Percentiles rank a stretch among this genome's conserved stretches.
These are phyloP conservation scores for Microdochium trichocladiopsis DNA, from an alignment of 2,329 filamentous ascomycete species.

Conservation along the genomic window DNA sequence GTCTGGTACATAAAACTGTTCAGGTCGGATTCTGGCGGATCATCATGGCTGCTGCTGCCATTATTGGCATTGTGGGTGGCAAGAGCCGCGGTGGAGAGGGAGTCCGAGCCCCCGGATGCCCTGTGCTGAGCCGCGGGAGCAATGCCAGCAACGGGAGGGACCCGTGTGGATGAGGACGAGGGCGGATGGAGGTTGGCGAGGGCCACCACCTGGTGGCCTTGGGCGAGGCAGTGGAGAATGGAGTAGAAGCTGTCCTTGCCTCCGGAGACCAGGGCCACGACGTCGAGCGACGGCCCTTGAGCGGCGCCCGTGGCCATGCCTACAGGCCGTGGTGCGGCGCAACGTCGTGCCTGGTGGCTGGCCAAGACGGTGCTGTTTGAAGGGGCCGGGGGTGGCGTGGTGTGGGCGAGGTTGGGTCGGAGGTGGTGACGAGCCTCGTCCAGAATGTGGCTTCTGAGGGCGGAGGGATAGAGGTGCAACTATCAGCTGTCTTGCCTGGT, in stretches of 20 bases:
- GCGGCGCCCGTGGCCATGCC: constrained; percentile 23
- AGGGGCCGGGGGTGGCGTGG: background rate
- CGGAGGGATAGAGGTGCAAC: too few relatives aligned
- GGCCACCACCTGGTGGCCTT: constrained; percentile 80
- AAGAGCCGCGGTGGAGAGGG: background rate
- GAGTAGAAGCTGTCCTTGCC: constrained; percentile 97
- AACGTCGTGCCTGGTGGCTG: background rate
- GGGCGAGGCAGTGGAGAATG: constrained; percentile 78
- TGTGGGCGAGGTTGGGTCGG: too few relatives aligned
- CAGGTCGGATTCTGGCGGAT: constrained; percentile 54
- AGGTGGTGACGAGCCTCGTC: too few relatives aligned
- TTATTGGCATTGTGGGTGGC: too few relatives aligned
- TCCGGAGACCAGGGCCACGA: constrained; percentile 89
- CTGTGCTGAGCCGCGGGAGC: constrained; percentile 5
- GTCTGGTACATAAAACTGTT: constrained; percentile 99
- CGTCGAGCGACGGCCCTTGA: constrained; percentile 47
- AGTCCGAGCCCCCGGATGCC: constrained; percentile 4
- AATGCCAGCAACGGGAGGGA: constrained; percentile 1
- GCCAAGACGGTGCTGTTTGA: background rate
- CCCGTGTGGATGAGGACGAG: constrained; percentile 1
- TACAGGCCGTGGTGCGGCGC: constrained; percentile 5
- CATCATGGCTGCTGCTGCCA: constrained; percentile 22
- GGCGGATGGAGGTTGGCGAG: constrained; percentile 75
- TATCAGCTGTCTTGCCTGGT: too few relatives aligned
- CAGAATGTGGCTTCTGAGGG: too few relatives aligned